Conservation (phyloP, 2,329 filamentous ascomycete species). For the Epichloe amarillans region DNA sequence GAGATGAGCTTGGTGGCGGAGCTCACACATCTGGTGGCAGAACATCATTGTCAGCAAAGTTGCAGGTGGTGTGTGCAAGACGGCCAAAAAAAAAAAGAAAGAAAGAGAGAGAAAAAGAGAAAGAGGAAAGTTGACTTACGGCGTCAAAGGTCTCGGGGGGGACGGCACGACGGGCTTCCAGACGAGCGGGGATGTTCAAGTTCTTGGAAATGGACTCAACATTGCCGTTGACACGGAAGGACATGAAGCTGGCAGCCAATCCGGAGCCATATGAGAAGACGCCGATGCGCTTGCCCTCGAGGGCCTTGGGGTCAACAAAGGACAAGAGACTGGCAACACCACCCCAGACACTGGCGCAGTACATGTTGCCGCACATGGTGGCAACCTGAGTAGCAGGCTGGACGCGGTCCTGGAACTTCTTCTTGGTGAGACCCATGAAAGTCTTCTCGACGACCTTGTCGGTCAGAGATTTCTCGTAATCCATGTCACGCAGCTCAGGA, state of each 20-base stretch:
- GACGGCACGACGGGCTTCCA: slow-evolving; percentile 52
- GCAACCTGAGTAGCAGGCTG: slow-evolving; percentile 60
- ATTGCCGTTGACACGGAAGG: slow-evolving; percentile 59
- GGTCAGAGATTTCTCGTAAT: slow-evolving; percentile 64
- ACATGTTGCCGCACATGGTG: slow-evolving; percentile 61
- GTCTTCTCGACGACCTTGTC: slow-evolving; percentile 80
- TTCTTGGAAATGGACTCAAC: slow-evolving; percentile 54
- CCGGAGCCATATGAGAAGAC: slow-evolving; percentile 73
- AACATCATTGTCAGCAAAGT: slow-evolving; percentile 6
- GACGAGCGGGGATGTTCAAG: slow-evolving; percentile 55
- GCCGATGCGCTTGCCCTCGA: slow-evolving; percentile 59
- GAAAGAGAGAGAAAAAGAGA: neutral
- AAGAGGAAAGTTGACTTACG: slow-evolving; percentile 24
- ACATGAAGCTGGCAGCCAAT: slow-evolving; percentile 58
- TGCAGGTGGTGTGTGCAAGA: neutral
- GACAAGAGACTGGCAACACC: slow-evolving; percentile 59
- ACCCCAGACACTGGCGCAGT: slow-evolving; percentile 60
- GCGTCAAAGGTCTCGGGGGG: slow-evolving; percentile 66
- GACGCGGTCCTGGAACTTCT: slow-evolving; percentile 69
- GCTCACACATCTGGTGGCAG: slow-evolving; percentile 53
- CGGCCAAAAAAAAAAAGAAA: neutral
- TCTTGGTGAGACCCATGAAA: slow-evolving; percentile 75
- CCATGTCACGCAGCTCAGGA: slow-evolving; percentile 62
- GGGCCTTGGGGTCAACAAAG: slow-evolving; percentile 46
- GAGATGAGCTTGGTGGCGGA: slow-evolving; percentile 72